Base-by-base conservation (phyloP, 1,284 basidiomycete genomes). In the Cryptococcus deneoformans region DNA sequence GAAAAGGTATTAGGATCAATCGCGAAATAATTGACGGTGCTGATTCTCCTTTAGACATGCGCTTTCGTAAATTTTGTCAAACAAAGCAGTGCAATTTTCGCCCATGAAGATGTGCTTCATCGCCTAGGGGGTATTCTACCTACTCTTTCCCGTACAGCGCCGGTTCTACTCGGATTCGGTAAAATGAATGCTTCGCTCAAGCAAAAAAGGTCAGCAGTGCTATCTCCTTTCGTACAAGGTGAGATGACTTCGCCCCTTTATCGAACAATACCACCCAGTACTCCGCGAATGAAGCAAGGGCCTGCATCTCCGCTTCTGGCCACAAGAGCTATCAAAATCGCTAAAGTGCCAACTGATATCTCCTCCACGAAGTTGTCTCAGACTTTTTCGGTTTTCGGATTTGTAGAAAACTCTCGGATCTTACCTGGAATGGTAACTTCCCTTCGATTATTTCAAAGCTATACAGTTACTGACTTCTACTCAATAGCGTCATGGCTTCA, bases 41-140 rank as follows among this genome's bases (percentile, higher is more conserved):
- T 56, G 36, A 56, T n/a, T n/a, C 6, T 29, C 7, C 51, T 34
- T 38, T 48, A 95, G 91, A 93, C 95, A 74, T 99, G 95, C 73
- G 95, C 94, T 10, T 99, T 99, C 75, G 93, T 99, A 76, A 99
- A 99, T 77, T 99, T 95, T 73, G 89, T 96, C 54, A 93, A 96
- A 65, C 87, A 92, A 71, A 84, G 86, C 1, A 94, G 98, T 77
- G 95, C 95, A n/a, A 87, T 98, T 59, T 87, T 89, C 56, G 95
- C 95, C 5, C 92, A 95, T 70, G 95, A 99, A 43, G 95, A 99
- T 74, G 91, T 98, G 16, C 82, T 96, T 51, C 95, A 94, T 71
- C 87, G 94, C 38, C 85, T 97, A 43, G 91, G 91, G 91, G 94
- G 94, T 5, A 90, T 93, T 63, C 91, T 97, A 63, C 63, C 79